Percentiles rank a stretch among this genome's conserved stretches.
Evolutionary conservation across 805 yeast species (phyloP).

Genomic region (Grigorovia transvaalensis): DNA sequence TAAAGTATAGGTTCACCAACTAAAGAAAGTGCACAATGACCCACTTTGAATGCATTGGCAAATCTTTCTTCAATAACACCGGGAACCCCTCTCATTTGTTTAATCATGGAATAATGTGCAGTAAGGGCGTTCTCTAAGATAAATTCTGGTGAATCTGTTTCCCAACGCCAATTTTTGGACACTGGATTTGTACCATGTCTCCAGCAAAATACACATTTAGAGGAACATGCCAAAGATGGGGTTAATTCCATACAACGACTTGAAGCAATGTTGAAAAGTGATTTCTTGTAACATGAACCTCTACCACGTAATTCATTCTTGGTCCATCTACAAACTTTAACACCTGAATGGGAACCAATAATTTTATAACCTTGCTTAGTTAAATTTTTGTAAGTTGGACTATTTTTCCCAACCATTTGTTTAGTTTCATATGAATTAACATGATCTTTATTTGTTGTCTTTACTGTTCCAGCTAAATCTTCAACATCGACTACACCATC

Average conservation of each 20-base stretch:
- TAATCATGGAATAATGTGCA: conserved; percentile 86
- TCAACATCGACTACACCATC: conserved; percentile 66
- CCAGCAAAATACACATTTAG: conserved; percentile 96
- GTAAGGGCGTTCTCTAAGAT: conserved; percentile 75
- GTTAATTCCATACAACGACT: conserved; percentile 95
- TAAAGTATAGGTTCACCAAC: conserved; percentile 95
- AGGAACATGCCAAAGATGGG: conserved; percentile 86
- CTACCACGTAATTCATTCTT: conserved; percentile 88
- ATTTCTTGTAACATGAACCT: conserved; percentile 88
- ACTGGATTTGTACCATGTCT: conserved; percentile 96
- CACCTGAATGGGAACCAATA: conserved; percentile 92
- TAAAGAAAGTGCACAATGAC: conserved; percentile 83
- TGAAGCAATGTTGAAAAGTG: conserved; percentile 81
- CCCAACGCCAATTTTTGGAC: conserved; percentile 95
- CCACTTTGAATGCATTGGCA: conserved; percentile 80
- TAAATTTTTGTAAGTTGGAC: conserved; percentile 78
- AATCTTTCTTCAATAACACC: conserved; percentile 86
- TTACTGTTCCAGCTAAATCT: conserved; percentile 55
- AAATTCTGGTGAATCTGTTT: conserved; percentile 78
- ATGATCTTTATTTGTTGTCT: conserved; percentile 8
- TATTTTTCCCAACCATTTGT: conserved; percentile 81
- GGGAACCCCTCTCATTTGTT: conserved; percentile 92
- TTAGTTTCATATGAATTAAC: conserved; percentile 32
- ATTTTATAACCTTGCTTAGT: conserved; percentile 91
- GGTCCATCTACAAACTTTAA: conserved; percentile 92